Base-by-base conservation (phyloP, 768 basidiomycete species). In the Suillus discolor region DNA sequence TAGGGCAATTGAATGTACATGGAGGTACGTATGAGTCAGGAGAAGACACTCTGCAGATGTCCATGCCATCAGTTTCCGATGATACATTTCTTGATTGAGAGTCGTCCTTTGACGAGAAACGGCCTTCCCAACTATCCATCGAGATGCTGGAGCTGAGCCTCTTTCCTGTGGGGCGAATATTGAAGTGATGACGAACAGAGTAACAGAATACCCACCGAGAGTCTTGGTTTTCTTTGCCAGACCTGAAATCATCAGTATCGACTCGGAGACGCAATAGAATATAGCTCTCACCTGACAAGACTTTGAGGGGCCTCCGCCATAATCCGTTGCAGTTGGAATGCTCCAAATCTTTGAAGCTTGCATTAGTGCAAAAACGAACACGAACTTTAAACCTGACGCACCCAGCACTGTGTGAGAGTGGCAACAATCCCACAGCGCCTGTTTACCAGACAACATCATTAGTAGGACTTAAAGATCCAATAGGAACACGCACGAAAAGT, bases 401-500 rank as follows among this genome's bases (percentile, higher is more conserved):
- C 75, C 74, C 20, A 75, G 64, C 9, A 75, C 71, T 2, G 74
- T 75, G 6, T 73, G 63, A 7, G 75, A 77, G 28, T 75, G 74
- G 31, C 74, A 75, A 5, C 74, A 71, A 60, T 75, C 75, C 67
- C 71, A 73, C 15, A 77, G 31, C 49, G 74, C 74, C 74, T 75
- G 62, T 16, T 53, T 3, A 20, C 6, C 15, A 7, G 31, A n/a
- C 3, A 18, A 13, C 11, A 42, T 51, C 16, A 18, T 71, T 54
- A 54, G 53, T 38, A 23, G 11, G 44, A 38, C 2, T 23, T 7
- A 61, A 28, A n/a, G 23, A 13, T 42, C 6, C 34, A 34, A 5
- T 45, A 11, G 41, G 63, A 45, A 16, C 8, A 72, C 75, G 8
- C 3, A 75, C 74, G 41, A 75, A 75, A 44, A 75, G 39, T 61